Base-by-base conservation (phyloP, 2,329 filamentous ascomycete genomes). In the Colletotrichum endophyticum region DNA sequence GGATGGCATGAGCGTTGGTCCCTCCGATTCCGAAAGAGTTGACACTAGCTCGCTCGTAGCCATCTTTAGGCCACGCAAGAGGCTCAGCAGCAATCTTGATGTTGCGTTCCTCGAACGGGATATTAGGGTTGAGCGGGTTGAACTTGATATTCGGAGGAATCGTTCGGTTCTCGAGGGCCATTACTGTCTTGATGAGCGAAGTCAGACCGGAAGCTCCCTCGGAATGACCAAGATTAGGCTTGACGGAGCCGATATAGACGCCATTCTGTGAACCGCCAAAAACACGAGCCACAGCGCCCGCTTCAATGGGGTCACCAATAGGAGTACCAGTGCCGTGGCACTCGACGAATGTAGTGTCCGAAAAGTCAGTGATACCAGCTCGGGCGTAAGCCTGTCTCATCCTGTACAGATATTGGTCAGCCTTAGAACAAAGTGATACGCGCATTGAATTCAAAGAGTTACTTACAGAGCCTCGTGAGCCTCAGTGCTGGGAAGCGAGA, bases 241-340 rank as follows among this genome's bases (percentile, higher is more conserved):
- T 87, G 7, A 76, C 6, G 80, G 82, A 13, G 19, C 81, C 82
- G 28, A 83, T 82, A 53, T 78, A 78, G 2, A 81, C 70, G 1
- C 79, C 80, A 2, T 76, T 44, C 2, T 78, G 64, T 32, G 53
- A 57, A 5, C 19, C 30, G 0, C 80, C 81, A 73, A 84, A 85
- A 2, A 82, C 79, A 2, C 69, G 72, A 1, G 78, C 77, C 8
- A 87, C 81, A 1, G 84, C 86, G 0, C 63, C 63, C 0, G 82
- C 79, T 70, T 88, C 87, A 1, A 81, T 76, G 0, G 90, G 89
- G 76, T 92, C 90, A 4, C 91, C 91, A 4, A 81, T 80, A 8
- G 64, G 57, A 5, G 86, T 87, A 4, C 85, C 85, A 1, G 86
- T 63, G 28, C 61, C 61, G 61, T 63, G 61, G 32, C 61, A 63